phyloP scores from a whole-genome alignment of 129 eudicot species.

The Flaveria sonorensis region DNA sequence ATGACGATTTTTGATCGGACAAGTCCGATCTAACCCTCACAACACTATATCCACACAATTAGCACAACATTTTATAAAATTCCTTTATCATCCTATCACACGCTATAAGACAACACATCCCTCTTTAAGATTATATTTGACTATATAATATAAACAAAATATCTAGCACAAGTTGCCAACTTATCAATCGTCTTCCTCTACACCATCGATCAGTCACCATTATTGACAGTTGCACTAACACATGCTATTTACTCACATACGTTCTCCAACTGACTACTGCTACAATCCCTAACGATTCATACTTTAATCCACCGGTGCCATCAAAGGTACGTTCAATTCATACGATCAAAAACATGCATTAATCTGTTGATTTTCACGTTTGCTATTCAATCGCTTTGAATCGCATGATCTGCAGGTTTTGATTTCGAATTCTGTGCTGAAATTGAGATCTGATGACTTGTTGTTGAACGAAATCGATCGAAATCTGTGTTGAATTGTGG shows the following conservation, averaged over 20 bases:
- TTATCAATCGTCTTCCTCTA: neutral
- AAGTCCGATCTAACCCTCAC: too few species aligned
- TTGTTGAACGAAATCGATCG: constrained; percentile 1
- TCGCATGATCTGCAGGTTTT: constrained; percentile 5
- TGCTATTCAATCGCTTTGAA: neutral
- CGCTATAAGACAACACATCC: neutral
- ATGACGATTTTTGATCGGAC: too few species aligned
- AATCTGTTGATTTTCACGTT: neutral
- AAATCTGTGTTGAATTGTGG: constrained; percentile 12
- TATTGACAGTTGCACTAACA: constrained; percentile 26
- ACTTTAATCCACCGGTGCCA: constrained; percentile 11
- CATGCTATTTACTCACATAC: constrained; percentile 8
- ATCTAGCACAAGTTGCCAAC: neutral
- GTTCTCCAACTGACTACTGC: neutral
- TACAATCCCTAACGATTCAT: constrained; percentile 3
- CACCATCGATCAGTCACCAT: neutral
- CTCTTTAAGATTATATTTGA: too few species aligned
- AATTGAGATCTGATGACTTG: neutral
- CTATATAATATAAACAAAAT: neutral
- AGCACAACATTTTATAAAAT: too few species aligned
- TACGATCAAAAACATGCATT: neutral
- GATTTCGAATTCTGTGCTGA: neutral
- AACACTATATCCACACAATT: too few species aligned
- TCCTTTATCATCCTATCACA: too few species aligned
- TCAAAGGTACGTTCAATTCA: constrained; percentile 4